phyloP scores from a whole-genome alignment of 139 green algal genomes.

The Picochlorum sp. region DNA sequence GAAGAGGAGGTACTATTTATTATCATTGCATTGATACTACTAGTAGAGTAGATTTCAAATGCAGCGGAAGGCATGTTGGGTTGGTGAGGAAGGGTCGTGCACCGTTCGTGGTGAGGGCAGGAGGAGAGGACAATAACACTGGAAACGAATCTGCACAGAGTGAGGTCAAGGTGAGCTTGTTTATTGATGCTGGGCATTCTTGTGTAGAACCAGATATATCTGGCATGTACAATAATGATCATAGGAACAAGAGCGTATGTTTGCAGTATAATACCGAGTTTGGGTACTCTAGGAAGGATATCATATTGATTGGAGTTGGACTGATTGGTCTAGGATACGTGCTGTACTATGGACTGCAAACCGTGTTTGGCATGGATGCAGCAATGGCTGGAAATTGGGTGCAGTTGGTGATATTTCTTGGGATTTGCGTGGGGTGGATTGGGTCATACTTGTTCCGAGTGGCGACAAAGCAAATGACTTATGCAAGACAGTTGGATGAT shows the following conservation, averaged over 20 bases:
- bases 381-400: conserved; percentile 72
- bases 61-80: no score
- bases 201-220: neutral
- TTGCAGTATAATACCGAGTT: conserved; percentile 76
- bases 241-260: no score
- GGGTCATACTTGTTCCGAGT: conserved; percentile 88
- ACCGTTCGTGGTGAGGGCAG: no score
- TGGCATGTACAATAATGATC: neutral
- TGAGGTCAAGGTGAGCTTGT: no score
- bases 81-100: no score
- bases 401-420: conserved; percentile 77
- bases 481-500: conserved; percentile 93
- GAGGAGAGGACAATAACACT: no score
- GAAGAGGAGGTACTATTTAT: no score
- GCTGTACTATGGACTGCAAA: conserved; percentile 77
- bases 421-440: conserved; percentile 73
- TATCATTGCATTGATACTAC: no score
- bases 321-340: conserved; percentile 65
- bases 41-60: no score
- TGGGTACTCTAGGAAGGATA: conserved; percentile 83
- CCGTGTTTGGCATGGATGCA: conserved; percentile 59
- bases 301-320: conserved; percentile 69
- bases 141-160: no score
- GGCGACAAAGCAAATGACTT: conserved; percentile 99
- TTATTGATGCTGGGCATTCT: no score